Percentiles rank a stretch among this genome's conserved stretches.
These are phyloP conservation scores for Rhypophila decipiens DNA, from an alignment of 495 filamentous ascomycete genomes.

Conservation along the genomic window DNA sequence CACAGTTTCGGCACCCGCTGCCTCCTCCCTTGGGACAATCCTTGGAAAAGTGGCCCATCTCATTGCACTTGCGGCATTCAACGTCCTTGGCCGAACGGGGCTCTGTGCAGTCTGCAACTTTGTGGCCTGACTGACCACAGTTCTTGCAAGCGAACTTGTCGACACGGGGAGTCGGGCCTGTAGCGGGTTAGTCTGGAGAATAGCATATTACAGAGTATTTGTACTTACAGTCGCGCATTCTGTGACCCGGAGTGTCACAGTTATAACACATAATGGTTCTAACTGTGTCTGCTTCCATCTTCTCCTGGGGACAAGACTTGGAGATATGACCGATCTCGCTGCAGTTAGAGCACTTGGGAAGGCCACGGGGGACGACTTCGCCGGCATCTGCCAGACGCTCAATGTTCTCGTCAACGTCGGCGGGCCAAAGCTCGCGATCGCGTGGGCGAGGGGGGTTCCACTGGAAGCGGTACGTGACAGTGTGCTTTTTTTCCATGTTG, in stretches of 20 bases:
- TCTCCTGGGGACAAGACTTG: slow-evolving; percentile 60
- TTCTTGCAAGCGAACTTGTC: slow-evolving; percentile 71
- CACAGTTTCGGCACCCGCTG: slow-evolving; percentile 63
- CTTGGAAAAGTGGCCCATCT: slow-evolving; percentile 74
- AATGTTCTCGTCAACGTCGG: slow-evolving; percentile 59
- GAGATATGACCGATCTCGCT: slow-evolving; percentile 66
- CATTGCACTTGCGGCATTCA: slow-evolving; percentile 73
- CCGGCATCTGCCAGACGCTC: slow-evolving; percentile 70
- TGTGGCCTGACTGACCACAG: slow-evolving; percentile 57
- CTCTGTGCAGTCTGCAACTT: slow-evolving; percentile 42
- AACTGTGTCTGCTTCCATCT: slow-evolving; percentile 38
- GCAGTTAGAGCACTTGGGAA: slow-evolving; percentile 68
- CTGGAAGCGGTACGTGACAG: slow-evolving; percentile 61
- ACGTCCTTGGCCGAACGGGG: slow-evolving; percentile 65
- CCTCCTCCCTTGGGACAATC: slow-evolving; percentile 64
- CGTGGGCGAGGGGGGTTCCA: slow-evolving; percentile 58
- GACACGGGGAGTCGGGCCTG: slow-evolving; percentile 45
- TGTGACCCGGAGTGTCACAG: slow-evolving; percentile 64
- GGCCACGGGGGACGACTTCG: slow-evolving; percentile 55
- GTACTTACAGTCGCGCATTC: slow-evolving; percentile 59
- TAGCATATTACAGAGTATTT: slow-evolving; percentile 6
- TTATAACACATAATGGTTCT: slow-evolving; percentile 65
- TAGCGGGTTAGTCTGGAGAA: slow-evolving; percentile 18
- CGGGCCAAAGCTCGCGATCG: slow-evolving; percentile 58
- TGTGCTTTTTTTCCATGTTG: slow-evolving; percentile 66